Evolutionary conservation across 768 basidiomycete species (phyloP).

Genomic region (Calocybe cyanea): DNA sequence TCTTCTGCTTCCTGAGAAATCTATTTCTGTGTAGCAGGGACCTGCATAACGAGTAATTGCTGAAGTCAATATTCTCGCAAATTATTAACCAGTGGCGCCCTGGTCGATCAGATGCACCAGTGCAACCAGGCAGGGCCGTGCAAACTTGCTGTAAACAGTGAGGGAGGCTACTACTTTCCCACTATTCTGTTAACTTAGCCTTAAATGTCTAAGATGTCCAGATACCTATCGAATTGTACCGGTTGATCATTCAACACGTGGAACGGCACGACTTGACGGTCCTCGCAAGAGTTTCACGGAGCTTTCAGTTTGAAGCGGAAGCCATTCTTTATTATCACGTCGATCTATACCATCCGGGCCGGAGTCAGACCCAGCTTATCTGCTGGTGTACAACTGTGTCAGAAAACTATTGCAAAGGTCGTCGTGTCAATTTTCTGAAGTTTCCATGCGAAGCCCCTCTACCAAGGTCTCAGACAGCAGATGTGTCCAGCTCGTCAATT

Average conservation of each 20-base stretch:
- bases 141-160: too few relatives aligned
- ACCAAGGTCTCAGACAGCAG: too few relatives aligned
- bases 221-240: neutral
- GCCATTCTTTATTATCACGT: neutral
- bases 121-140: too few relatives aligned
- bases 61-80: too few relatives aligned
- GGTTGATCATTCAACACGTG: neutral
- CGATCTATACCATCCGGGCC: neutral
- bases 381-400: neutral
- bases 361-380: neutral
- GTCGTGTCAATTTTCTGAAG: neutral
- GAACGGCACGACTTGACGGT: neutral
- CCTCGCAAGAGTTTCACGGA: neutral
- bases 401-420: neutral
- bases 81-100: too few relatives aligned
- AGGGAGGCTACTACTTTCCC: too few relatives aligned
- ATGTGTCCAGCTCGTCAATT: neutral
- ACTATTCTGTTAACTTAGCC: too few relatives aligned
- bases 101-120: too few relatives aligned
- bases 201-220: too few relatives aligned
- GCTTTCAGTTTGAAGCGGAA: conserved; percentile 1
- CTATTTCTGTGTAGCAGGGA: too few relatives aligned
- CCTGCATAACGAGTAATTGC: too few relatives aligned
- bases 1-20: too few relatives aligned
- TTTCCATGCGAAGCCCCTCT: conserved; percentile 1